Evolutionary conservation across 805 yeast species (phyloP).

Genomic region (Candida hungchunana): DNA sequence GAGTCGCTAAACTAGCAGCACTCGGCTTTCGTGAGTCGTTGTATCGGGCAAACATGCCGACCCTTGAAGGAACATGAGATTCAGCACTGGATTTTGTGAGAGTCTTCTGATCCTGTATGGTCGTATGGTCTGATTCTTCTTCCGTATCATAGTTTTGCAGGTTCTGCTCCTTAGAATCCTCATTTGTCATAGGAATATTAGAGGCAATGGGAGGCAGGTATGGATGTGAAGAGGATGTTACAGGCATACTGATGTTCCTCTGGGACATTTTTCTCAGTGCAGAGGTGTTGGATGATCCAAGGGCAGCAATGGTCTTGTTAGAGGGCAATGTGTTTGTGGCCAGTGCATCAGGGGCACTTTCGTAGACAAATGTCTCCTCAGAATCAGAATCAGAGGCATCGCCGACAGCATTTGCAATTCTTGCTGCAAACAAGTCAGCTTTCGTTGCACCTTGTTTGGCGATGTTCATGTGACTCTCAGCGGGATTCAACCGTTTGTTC

Average conservation of each 20-base stretch:
- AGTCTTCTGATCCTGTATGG: conserved; percentile 11
- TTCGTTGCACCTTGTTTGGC: conserved; percentile 47
- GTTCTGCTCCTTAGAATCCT: conserved; percentile 9
- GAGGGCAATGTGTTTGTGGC: conserved; percentile 19
- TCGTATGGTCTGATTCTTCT: conserved; percentile 13
- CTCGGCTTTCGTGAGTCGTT: conserved; percentile 22
- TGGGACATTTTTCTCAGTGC: conserved; percentile 22
- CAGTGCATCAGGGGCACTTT: conserved; percentile 33
- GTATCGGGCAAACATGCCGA: conserved; percentile 18
- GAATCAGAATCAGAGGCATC: conserved; percentile 84
- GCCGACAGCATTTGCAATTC: conserved; percentile 88
- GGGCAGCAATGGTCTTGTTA: conserved; percentile 11
- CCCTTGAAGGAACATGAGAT: conserved; percentile 1
- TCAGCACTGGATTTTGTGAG: conserved; percentile 8
- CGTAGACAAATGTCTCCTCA: conserved; percentile 96
- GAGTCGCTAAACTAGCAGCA: conserved; percentile 8
- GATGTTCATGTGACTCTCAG: conserved; percentile 19
- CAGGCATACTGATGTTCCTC: conserved; percentile 26
- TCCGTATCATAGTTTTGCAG: conserved; percentile 14
- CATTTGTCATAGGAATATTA: conserved; percentile 6
- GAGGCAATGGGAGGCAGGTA: conserved; percentile 10
- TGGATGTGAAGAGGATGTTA: conserved; percentile 12
- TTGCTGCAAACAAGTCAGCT: conserved; percentile 94
- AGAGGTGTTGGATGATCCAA: conserved; percentile 14
- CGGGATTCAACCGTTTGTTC: conserved; percentile 17